Percentiles rank a stretch among this genome's conserved stretches.
Conservation (phyloP, 345 rosid species). For the Streptanthus diversifolius region DNA sequence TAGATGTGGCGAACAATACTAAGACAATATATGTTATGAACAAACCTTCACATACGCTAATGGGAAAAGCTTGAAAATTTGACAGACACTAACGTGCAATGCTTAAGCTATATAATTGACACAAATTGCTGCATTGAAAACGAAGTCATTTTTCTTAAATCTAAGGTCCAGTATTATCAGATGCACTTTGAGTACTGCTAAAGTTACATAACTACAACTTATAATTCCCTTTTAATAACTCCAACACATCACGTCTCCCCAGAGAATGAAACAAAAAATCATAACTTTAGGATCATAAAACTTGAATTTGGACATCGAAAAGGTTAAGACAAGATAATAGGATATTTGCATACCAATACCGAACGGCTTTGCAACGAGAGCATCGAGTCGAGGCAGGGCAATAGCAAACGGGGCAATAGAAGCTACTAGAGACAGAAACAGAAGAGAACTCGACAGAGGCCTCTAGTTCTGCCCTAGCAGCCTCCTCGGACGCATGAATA, state of each 20-base stretch:
- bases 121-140: neutral
- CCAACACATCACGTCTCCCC: neutral
- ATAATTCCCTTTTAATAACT: neutral
- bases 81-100: neutral
- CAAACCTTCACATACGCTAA: neutral
- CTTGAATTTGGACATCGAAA: neutral
- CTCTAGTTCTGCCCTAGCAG: slow-evolving; percentile 81
- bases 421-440: slow-evolving; percentile 35
- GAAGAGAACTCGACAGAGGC: slow-evolving; percentile 46
- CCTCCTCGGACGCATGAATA: slow-evolving; percentile 76
- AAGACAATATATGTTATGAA: neutral
- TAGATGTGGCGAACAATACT: slow-evolving; percentile 7
- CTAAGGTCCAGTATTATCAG: neutral
- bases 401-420: slow-evolving; percentile 75
- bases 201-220: neutral
- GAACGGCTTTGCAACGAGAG: slow-evolving; percentile 77
- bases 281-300: slow-evolving; percentile 9
- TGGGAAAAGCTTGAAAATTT: neutral
- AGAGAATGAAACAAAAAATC: neutral
- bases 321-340: neutral
- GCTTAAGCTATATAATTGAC: slow-evolving; percentile 10
- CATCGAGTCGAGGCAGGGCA: slow-evolving; percentile 76
- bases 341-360: slow-evolving; percentile 67
- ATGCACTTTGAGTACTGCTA: slow-evolving; percentile 15
- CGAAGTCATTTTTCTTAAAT: neutral